These are phyloP conservation scores for Globisporangium spinosum DNA, from an alignment of 352 stramenopile species.

Conservation along the genomic window DNA sequence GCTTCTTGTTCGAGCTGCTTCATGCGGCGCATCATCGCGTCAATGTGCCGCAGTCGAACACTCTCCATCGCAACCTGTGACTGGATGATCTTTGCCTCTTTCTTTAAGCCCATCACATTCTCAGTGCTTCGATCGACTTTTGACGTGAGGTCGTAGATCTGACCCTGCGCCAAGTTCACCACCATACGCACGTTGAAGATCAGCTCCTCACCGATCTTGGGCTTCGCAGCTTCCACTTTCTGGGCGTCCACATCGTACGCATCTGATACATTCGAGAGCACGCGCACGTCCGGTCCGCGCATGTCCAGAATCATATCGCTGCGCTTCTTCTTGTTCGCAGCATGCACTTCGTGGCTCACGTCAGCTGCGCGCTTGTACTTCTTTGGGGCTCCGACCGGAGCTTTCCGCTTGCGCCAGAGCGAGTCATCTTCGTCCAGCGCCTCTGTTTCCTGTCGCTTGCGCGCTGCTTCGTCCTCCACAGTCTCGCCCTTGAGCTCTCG, in stretches of 20 bases:
- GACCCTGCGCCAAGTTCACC: slow-evolving; percentile 77
- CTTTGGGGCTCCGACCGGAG: slow-evolving; percentile 17
- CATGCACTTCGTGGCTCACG: slow-evolving; percentile 45
- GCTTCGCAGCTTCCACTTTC: slow-evolving; percentile 38
- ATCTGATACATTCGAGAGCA: slow-evolving; percentile 61
- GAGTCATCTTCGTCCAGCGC: slow-evolving; percentile 61
- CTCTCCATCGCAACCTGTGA: slow-evolving; percentile 56
- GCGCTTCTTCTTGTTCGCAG: slow-evolving; percentile 39
- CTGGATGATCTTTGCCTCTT: slow-evolving; percentile 63
- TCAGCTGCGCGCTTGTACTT: slow-evolving; percentile 70
- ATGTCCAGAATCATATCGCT: slow-evolving; percentile 87
- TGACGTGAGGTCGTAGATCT: slow-evolving; percentile 73
- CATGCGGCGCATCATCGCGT: slow-evolving; percentile 46
- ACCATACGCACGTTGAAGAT: slow-evolving; percentile 90
- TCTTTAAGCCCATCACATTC: slow-evolving; percentile 49
- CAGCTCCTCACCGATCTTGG: slow-evolving; percentile 87
- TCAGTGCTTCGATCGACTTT: slow-evolving; percentile 55
- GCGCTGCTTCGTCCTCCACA: slow-evolving; percentile 29
- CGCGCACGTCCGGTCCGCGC: slow-evolving; percentile 77
- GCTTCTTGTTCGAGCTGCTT: slow-evolving; percentile 34
- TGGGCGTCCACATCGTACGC: slow-evolving; percentile 54
- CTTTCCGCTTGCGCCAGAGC: slow-evolving; percentile 80
- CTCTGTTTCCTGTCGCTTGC: slow-evolving; percentile 26
- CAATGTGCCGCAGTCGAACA: slow-evolving; percentile 43
- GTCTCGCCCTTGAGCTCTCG: slow-evolving; percentile 87